Evolutionary conservation across 1,284 basidiomycete species (phyloP).

Genomic region (Cryptococcus sp.): DNA sequence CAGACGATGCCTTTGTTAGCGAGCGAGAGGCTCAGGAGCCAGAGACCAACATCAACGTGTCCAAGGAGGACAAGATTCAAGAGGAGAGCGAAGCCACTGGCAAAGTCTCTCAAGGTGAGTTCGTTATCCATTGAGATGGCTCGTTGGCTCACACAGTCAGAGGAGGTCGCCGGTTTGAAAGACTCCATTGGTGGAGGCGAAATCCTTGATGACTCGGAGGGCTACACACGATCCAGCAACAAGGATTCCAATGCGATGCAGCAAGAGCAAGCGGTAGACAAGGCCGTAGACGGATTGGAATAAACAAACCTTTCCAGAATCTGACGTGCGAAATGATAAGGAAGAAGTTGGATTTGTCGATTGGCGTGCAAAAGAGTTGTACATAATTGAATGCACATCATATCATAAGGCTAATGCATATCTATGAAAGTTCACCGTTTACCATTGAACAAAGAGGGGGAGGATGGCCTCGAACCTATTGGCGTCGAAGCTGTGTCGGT

Average conservation of each 20-base stretch:
- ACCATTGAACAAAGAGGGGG: slow-evolving; percentile 15
- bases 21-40: slow-evolving; percentile 13
- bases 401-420: neutral
- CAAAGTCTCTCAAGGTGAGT: slow-evolving; percentile 28
- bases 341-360: neutral
- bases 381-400: neutral
- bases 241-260: slow-evolving; percentile 23
- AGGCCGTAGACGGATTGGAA: neutral
- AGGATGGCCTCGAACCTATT: slow-evolving; percentile 34
- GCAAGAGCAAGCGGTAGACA: slow-evolving; percentile 26
- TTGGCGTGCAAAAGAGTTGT: neutral
- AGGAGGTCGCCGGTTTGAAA: slow-evolving; percentile 37
- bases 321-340: neutral
- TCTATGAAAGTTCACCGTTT: slow-evolving; percentile 3
- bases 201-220: slow-evolving; percentile 34
- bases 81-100: slow-evolving; percentile 34
- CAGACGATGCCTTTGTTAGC: slow-evolving; percentile 17
- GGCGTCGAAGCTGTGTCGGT: slow-evolving; percentile 32
- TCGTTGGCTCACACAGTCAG: slow-evolving; percentile 10
- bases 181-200: slow-evolving; percentile 36
- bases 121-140: neutral
- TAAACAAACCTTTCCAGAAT: neutral
- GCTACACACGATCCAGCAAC: slow-evolving; percentile 38
- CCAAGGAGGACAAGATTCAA: slow-evolving; percentile 48
- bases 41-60: slow-evolving; percentile 52